Evolutionary conservation across 2,329 filamentous ascomycete species (phyloP), one percentile per base, ranked within the genome.

Genomic region (Xylaria sp.): DNA sequence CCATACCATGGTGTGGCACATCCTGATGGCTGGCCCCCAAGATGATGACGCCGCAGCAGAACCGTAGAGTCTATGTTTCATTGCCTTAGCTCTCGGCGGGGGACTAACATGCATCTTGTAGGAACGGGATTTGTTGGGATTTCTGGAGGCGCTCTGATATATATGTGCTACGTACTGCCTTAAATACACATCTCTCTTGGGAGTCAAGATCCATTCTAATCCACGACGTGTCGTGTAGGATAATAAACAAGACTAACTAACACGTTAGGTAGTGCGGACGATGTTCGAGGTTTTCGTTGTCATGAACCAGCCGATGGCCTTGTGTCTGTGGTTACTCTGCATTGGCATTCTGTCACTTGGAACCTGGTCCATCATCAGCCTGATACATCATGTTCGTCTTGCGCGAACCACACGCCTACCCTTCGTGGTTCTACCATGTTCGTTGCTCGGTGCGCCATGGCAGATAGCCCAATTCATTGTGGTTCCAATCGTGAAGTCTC

Each of bases 181-280:
- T n/a, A n/a, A n/a, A n/a, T n/a, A n/a, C n/a, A n/a, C n/a, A n/a
- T n/a, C n/a, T n/a, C n/a, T 30, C 28, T 30, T 30, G 28, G 28
- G 28, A 30, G 28, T 30, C 28, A 30, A 30, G 28, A 6, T 30
- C 28, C 28, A 30, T 30, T 30, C 28, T 30, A 30, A 6, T 30
- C 28, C 28, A 30, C 28, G 6, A 30, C 3, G 28, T 30, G 6
- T 30, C 28, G 28, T 6, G 28, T 6, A 30, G 28, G 6, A 30
- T 3, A 30, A 30, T 30, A 3, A 30, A 6, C 28, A 30, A 30
- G 3, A 6, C 6, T 6, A 30, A 30, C 68, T 41, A 72, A 63
- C 3, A 36, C 34, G 12, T 36, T 36, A 36, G n/a, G 23, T 9
- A 32, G 41, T 45, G 15, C 41, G 20, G 12, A 45, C 15, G 12